Conservation (phyloP, 129 eudicot species). For the Sambucus nigra region DNA sequence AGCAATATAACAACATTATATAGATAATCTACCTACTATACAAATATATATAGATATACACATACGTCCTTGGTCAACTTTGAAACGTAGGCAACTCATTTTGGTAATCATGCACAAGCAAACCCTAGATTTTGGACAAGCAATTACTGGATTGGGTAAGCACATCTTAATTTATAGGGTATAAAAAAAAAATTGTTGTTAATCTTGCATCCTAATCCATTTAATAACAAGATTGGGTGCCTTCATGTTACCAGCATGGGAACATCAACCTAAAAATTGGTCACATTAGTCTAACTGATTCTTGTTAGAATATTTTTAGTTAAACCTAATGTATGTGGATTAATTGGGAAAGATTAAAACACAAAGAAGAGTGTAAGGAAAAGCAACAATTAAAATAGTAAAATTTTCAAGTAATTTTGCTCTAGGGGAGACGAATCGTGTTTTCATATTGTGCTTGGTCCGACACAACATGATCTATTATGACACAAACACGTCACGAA, state of each 20-base stretch:
- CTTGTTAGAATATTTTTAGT: no score
- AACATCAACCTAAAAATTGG: constrained; percentile 23
- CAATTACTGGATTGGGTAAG: constrained; percentile 20
- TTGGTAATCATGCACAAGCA: constrained; percentile 11
- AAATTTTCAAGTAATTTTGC: no score
- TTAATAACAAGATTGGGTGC: constrained; percentile 15
- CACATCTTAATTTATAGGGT: constrained; percentile 10
- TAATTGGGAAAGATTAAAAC: no score
- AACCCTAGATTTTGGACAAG: constrained; percentile 20
- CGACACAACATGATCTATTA: no score
- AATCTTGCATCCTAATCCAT: constrained; percentile 16
- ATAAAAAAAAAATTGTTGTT: constrained; percentile 22
- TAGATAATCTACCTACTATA: constrained; percentile 24
- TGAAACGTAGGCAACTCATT: constrained; percentile 10
- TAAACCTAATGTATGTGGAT: no score
- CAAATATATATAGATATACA: no score
- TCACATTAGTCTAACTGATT: not conserved
- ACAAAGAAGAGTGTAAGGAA: no score
- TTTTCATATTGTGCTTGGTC: not conserved
- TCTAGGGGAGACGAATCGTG: no score
- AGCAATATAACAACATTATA: constrained; percentile 19
- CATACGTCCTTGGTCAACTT: constrained; percentile 21
- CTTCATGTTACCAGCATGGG: constrained; percentile 22
- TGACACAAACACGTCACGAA: no score
- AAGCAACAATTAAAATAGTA: no score